These are phyloP conservation scores for Pleurotus citrinopileatus DNA, from an alignment of 768 basidiomycete species.

Conservation along the genomic window DNA sequence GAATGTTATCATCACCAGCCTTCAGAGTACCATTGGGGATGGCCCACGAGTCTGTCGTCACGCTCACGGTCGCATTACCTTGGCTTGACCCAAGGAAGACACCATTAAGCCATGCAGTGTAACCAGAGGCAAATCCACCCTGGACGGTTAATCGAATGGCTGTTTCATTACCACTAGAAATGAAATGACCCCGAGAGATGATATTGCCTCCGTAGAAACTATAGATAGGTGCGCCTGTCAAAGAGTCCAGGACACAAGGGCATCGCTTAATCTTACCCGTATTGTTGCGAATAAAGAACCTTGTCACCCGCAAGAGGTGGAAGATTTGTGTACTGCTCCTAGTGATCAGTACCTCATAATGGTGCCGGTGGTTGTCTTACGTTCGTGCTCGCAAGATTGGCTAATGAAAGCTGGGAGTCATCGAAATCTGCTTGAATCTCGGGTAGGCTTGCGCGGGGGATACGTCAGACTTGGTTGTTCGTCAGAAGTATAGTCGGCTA, in stretches of 20 bases:
- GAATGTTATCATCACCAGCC: constrained; percentile 38
- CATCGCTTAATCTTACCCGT: constrained; percentile 33
- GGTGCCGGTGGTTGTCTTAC: constrained; percentile 40
- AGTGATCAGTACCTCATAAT: constrained; percentile 32
- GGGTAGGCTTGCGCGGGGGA: constrained; percentile 35
- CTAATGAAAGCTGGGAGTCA: constrained; percentile 44
- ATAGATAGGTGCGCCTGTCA: constrained; percentile 19
- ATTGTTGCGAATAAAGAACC: constrained; percentile 52
- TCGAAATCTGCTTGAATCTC: constrained; percentile 45
- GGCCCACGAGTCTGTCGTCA: constrained; percentile 39
- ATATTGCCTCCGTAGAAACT: constrained; percentile 53
- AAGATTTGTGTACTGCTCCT: constrained; percentile 54
- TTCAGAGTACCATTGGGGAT: constrained; percentile 33
- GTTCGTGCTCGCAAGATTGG: constrained; percentile 43
- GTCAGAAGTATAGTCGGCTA: background rate
- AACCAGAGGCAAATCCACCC: constrained; percentile 49
- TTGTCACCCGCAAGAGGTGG: constrained; percentile 38
- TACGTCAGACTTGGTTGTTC: background rate
- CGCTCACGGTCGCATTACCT: constrained; percentile 39
- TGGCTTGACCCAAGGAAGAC: constrained; percentile 47
- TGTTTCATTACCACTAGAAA: constrained; percentile 44
- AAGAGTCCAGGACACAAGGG: constrained; percentile 15
- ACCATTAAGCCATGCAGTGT: constrained; percentile 49
- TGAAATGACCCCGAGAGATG: constrained; percentile 54
- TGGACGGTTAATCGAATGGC: constrained; percentile 44